A percentile compares a stretch with the other conserved stretches of the same genome.
These are phyloP conservation scores for Ambrosia trifida DNA, from an alignment of 129 eudicot genomes.

Conservation along the genomic window DNA sequence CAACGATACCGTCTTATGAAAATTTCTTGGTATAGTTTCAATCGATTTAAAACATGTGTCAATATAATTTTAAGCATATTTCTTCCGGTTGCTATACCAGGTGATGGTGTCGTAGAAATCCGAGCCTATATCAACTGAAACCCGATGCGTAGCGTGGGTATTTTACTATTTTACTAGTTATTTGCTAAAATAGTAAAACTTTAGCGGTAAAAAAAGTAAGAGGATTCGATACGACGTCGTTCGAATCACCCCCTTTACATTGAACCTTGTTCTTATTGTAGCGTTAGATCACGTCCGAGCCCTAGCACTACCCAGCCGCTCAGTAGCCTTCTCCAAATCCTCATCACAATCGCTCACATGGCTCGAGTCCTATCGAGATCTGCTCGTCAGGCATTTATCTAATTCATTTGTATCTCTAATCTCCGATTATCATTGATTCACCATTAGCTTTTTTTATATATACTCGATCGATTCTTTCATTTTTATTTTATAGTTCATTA, in stretches of 20 bases:
- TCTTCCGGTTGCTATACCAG: no score
- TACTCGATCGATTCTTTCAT: constrained; percentile 2
- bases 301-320: constrained; percentile 32
- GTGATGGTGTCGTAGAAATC: no score
- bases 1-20: no score
- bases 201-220: background rate
- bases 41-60: no score
- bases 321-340: background rate
- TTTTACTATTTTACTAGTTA: no score
- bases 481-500: background rate
- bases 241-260: background rate
- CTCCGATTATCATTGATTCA: constrained; percentile 12
- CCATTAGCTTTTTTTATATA: background rate
- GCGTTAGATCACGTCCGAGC: constrained; percentile 27
- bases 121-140: no score
- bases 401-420: no score
- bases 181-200: no score
- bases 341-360: constrained; percentile 8
- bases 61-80: no score
- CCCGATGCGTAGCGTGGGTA: no score
- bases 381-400: constrained; percentile 34
- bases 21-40: no score
- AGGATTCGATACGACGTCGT: constrained; percentile 3
- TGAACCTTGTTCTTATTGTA: background rate
- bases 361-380: constrained; percentile 42